phyloP scores from a whole-genome alignment of 495 filamentous ascomycete genomes.

The Hypoxylon intermedium region DNA sequence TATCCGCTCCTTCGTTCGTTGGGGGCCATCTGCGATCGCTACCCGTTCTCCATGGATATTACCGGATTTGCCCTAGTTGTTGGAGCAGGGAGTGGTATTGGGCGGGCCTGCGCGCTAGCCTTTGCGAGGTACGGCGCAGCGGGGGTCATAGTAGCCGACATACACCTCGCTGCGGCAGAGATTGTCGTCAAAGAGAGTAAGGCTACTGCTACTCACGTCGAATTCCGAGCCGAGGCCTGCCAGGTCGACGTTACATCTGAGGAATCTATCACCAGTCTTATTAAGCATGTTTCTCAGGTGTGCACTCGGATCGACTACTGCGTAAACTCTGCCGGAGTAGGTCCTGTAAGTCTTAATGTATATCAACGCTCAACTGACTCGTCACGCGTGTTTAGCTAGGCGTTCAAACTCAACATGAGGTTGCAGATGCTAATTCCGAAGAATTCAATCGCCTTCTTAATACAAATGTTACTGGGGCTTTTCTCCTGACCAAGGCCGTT shows the following conservation, averaged over 20 bases:
- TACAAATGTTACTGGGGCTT: slow-evolving; percentile 5
- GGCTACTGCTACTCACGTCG: slow-evolving; percentile 33
- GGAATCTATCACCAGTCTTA: slow-evolving; percentile 37
- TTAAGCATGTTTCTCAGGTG: slow-evolving; percentile 19
- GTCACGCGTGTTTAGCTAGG: too few species aligned
- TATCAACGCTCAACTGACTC: background rate
- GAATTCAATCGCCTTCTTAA: slow-evolving; percentile 4
- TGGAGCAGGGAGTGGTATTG: slow-evolving; percentile 38
- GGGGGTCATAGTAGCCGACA: slow-evolving; percentile 48
- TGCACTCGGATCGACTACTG: slow-evolving; percentile 47
- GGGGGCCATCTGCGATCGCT: background rate
- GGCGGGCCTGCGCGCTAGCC: slow-evolving; percentile 36
- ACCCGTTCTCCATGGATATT: background rate
- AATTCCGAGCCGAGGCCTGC: slow-evolving; percentile 35
- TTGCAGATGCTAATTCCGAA: background rate
- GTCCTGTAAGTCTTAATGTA: background rate
- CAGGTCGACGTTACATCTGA: slow-evolving; percentile 43
- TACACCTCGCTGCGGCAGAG: slow-evolving; percentile 36
- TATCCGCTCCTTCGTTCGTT: background rate
- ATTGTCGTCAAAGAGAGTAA: slow-evolving; percentile 32
- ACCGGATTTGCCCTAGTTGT: background rate
- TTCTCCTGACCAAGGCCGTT: background rate
- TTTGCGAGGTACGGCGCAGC: slow-evolving; percentile 43
- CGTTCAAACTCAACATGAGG: background rate
- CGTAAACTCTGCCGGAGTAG: slow-evolving; percentile 47